These are phyloP conservation scores for Acanthamoeba healyi DNA, from an alignment of 208 protist species.

Conservation along the genomic window DNA sequence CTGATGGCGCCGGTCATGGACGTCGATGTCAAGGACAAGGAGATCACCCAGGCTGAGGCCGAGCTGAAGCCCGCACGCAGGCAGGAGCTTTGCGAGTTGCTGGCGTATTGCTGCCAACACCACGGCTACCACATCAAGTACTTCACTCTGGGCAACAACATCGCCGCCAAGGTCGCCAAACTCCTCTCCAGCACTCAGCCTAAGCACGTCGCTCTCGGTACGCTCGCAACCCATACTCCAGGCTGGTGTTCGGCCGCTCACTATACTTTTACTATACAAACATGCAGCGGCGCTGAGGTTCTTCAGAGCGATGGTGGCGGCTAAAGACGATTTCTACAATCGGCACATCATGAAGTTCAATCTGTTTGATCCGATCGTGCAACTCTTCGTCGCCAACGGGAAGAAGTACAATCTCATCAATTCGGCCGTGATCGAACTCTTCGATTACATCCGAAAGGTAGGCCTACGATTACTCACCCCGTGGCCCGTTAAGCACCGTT, in stretches of 20 bases:
- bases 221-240: neutral
- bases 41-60: neutral
- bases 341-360: slow-evolving; percentile 86
- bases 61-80: slow-evolving; percentile 49
- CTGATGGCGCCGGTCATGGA: slow-evolving; percentile 64
- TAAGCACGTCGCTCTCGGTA: slow-evolving; percentile 76
- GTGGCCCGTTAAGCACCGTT: too few species aligned
- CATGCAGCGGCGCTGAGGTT: slow-evolving; percentile 83
- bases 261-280: neutral
- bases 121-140: slow-evolving; percentile 86
- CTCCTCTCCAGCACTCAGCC: slow-evolving; percentile 46
- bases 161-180: slow-evolving; percentile 76
- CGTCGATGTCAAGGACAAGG: neutral
- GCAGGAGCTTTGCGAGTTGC: slow-evolving; percentile 81
- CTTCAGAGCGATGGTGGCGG: slow-evolving; percentile 83
- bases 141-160: slow-evolving; percentile 83
- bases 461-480: neutral
- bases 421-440: slow-evolving; percentile 87
- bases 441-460: slow-evolving; percentile 86
- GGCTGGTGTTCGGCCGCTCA: too few species aligned
- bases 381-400: slow-evolving; percentile 84
- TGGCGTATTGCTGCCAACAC: slow-evolving; percentile 82
- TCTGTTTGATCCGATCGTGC: slow-evolving; percentile 85
- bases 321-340: slow-evolving; percentile 88
- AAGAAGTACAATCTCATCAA: slow-evolving; percentile 89